Conservation (phyloP, 805 yeast species). For the Jamesozyma hellenica region DNA sequence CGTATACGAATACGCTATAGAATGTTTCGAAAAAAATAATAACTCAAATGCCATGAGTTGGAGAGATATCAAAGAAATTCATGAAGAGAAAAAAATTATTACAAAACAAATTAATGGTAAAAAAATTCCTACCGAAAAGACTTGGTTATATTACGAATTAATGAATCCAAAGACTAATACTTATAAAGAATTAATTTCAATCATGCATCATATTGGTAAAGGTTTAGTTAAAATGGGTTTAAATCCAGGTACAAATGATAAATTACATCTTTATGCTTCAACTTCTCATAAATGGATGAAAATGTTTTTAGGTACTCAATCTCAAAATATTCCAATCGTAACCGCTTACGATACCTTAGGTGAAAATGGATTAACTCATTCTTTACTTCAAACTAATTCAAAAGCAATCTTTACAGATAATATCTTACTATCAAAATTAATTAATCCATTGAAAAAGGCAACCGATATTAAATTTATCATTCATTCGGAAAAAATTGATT, state of each 20-base stretch:
- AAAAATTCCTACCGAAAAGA: slow-evolving; percentile 61
- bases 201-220: slow-evolving; percentile 49
- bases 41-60: slow-evolving; percentile 55
- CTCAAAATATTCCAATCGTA: slow-evolving; percentile 76
- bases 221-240: slow-evolving; percentile 73
- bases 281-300: slow-evolving; percentile 93
- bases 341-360: slow-evolving; percentile 98
- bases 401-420: slow-evolving; percentile 78
- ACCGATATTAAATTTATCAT: slow-evolving; percentile 55
- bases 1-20: slow-evolving; percentile 58
- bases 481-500: slow-evolving; percentile 52
- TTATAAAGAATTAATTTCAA: slow-evolving; percentile 44
- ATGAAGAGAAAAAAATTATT: slow-evolving; percentile 64
- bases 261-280: slow-evolving; percentile 74
- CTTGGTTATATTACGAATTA: slow-evolving; percentile 78
- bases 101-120: slow-evolving; percentile 74
- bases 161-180: slow-evolving; percentile 59
- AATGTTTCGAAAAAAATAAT: slow-evolving; percentile 49
- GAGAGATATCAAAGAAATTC: slow-evolving; percentile 66
- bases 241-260: slow-evolving; percentile 38
- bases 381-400: slow-evolving; percentile 73
- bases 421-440: slow-evolving; percentile 51
- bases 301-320: slow-evolving; percentile 64
- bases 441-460: slow-evolving; percentile 64
- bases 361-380: slow-evolving; percentile 76